A percentile compares a stretch with the other conserved stretches of the same genome.
Conservation (phyloP, 495 filamentous ascomycete species). For the Wilcoxina mikolae region DNA sequence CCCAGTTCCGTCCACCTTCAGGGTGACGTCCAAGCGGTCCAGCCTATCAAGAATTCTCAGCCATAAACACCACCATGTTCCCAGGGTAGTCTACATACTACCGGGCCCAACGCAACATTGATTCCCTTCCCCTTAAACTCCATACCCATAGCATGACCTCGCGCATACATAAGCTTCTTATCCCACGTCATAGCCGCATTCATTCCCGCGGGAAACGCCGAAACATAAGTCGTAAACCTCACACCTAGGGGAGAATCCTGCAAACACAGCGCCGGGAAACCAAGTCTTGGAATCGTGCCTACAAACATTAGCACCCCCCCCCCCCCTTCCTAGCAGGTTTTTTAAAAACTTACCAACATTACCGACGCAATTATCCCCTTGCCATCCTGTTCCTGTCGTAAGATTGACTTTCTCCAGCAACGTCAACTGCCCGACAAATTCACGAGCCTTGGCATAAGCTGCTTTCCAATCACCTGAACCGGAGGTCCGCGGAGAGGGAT, state of each 20-base stretch:
- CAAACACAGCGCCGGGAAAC: constrained; percentile 66
- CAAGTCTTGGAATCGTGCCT: constrained; percentile 58
- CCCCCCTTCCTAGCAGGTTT: too few species aligned
- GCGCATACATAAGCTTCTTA: constrained; percentile 51
- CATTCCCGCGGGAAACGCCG: constrained; percentile 67
- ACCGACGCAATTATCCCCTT: constrained; percentile 64
- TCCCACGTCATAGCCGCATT: constrained; percentile 75
- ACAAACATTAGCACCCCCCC: too few species aligned
- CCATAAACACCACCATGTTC: not conserved
- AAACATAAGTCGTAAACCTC: constrained; percentile 59
- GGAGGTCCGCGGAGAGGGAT: constrained; percentile 74
- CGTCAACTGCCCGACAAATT: constrained; percentile 70
- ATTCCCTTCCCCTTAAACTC: constrained; percentile 73
- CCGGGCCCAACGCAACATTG: constrained; percentile 75
- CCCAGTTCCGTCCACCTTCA: constrained; percentile 83
- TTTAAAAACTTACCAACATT: constrained; percentile 34
- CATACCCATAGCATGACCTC: constrained; percentile 64
- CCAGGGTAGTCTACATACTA: constrained; percentile 27
- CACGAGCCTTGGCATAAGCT: constrained; percentile 59
- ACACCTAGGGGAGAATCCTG: constrained; percentile 84
- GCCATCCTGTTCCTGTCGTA: constrained; percentile 79
- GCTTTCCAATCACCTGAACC: constrained; percentile 57
- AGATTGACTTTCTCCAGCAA: constrained; percentile 84
- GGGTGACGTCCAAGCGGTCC: constrained; percentile 66
- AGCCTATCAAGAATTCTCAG: constrained; percentile 31